Evolutionary conservation across 495 filamentous ascomycete genomes (phyloP).

Genomic region (Podospora pseudocomata): DNA sequence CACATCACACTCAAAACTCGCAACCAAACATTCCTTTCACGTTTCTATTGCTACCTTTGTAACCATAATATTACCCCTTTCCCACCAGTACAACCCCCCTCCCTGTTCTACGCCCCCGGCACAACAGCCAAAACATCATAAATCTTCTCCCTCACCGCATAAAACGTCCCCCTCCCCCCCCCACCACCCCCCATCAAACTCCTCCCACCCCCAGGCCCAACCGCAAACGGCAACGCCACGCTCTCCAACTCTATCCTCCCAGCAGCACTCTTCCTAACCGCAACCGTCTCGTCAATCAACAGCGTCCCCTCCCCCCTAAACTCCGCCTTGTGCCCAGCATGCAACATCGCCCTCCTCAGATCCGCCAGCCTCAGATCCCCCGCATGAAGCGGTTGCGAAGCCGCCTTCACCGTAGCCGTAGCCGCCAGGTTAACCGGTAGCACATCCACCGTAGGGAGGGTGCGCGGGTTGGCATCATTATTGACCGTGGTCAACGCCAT

Average conservation of each 20-base stretch:
- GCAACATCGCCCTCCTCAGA: slow-evolving; percentile 76
- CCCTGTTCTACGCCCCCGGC: slow-evolving; percentile 24
- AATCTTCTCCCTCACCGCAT: slow-evolving; percentile 33
- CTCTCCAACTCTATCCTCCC: slow-evolving; percentile 90
- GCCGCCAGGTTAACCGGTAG: slow-evolving; percentile 73
- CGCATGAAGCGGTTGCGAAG: slow-evolving; percentile 87
- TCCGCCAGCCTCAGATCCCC: slow-evolving; percentile 90
- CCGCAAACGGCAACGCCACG: slow-evolving; percentile 46
- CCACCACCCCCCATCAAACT: neutral
- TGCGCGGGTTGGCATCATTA: slow-evolving; percentile 7
- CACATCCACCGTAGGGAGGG: slow-evolving; percentile 67
- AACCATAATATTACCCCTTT: too few relatives aligned
- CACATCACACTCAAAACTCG: too few relatives aligned
- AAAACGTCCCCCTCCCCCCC: slow-evolving; percentile 28
- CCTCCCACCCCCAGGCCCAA: neutral
- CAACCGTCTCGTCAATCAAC: slow-evolving; percentile 80
- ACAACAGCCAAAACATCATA: slow-evolving; percentile 38
- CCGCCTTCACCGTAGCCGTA: slow-evolving; percentile 59
- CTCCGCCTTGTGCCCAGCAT: slow-evolving; percentile 79
- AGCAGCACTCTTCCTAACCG: slow-evolving; percentile 81
- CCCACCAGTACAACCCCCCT: neutral
- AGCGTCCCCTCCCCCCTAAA: slow-evolving; percentile 92
- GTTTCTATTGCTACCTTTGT: too few relatives aligned
- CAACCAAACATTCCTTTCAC: too few relatives aligned
- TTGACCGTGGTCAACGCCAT: slow-evolving; percentile 2